Evolutionary conservation across 345 rosid species (phyloP), one percentile per base, ranked within the genome.

Genomic region (Melaleuca alternifolia): DNA sequence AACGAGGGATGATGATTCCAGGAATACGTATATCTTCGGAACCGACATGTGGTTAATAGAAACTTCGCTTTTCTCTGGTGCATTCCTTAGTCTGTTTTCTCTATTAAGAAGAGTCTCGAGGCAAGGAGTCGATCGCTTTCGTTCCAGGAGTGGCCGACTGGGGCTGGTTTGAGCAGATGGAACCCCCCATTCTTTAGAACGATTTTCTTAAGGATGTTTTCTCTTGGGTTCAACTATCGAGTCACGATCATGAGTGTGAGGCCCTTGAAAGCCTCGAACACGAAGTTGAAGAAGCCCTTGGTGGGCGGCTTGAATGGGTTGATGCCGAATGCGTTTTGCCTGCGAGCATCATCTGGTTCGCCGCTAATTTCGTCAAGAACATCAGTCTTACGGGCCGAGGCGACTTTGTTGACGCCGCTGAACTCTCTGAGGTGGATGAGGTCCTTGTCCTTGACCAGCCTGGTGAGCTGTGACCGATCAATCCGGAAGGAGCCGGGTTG

Each of bases 261-360:
- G 87, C 91, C 94, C 18, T 91, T 92, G 75, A 90, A 91, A 10
- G 92, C 95, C 75, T 93, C 96, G 7, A 89, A 18, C 37, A 93
- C 89, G 20, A 91, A 93, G 62, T 90, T 21, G 12, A 91, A 81
- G 21, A 94, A 87, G 82, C 91, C 87, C 89, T 91, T 93, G 0
- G 96, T 79, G 1, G 96, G 93, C 0, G 93, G 95, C 86, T 91
- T 90, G 79, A 94, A 96, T 5, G 93, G 90, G 88, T 96, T 96
- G 52, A 92, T 90, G 26, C 98, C 97, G 20, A 92, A 95, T 28
- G 87, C 91, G 3, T 88, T 85, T 3, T 87, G 96, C 46, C 96
- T 90, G 83, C 88, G 81, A 24, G 86, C 61, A 83, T 94, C 93
- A 2, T 89, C 92, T 6, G 56, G 86, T 18, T 30, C 87, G 11